Percentiles rank a stretch among this genome's conserved stretches.
These are phyloP conservation scores for Obelidium mucronatum DNA, from an alignment of 192 early-diverging fungal species.

Conservation along the genomic window DNA sequence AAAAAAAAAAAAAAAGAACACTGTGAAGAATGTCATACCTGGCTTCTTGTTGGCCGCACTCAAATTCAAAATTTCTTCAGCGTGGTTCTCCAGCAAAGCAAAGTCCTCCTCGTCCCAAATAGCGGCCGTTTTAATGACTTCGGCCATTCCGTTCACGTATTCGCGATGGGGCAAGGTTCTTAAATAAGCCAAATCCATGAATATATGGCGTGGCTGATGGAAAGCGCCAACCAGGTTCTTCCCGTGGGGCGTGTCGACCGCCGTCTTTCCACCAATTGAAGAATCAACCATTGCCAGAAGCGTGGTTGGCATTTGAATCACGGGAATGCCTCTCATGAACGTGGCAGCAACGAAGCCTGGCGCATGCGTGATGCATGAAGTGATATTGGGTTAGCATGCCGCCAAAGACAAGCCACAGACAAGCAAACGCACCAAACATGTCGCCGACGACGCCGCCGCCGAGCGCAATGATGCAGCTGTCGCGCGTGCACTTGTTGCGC, in stretches of 20 bases:
- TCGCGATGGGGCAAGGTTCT: constrained; percentile 88
- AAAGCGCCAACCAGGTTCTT: constrained; percentile 97
- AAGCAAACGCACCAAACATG: constrained; percentile 70
- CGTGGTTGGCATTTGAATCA: constrained; percentile 95
- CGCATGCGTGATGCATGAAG: no score
- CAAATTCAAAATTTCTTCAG: constrained; percentile 76
- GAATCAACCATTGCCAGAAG: constrained; percentile 98
- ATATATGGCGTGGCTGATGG: constrained; percentile 94
- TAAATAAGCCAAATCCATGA: constrained; percentile 88
- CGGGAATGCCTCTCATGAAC: constrained; percentile 96
- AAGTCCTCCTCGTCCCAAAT: constrained; percentile 92
- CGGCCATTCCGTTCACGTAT: constrained; percentile 96
- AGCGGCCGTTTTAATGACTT: constrained; percentile 97
- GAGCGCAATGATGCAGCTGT: constrained; percentile 90
- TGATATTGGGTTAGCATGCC: not conserved
- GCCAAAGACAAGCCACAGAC: not conserved
- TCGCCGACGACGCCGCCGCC: constrained; percentile 99
- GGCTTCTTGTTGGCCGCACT: constrained; percentile 28
- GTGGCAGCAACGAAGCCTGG: constrained; percentile 92
- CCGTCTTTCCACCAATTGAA: constrained; percentile 96
- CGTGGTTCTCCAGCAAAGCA: constrained; percentile 84
- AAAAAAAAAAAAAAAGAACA: not conserved
- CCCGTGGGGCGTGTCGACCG: constrained; percentile 93
- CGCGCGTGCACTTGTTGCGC: constrained; percentile 82
- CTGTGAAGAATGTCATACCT: not conserved